phyloP scores from a whole-genome alignment of 768 basidiomycete species.

The Tulasnella calospora region DNA sequence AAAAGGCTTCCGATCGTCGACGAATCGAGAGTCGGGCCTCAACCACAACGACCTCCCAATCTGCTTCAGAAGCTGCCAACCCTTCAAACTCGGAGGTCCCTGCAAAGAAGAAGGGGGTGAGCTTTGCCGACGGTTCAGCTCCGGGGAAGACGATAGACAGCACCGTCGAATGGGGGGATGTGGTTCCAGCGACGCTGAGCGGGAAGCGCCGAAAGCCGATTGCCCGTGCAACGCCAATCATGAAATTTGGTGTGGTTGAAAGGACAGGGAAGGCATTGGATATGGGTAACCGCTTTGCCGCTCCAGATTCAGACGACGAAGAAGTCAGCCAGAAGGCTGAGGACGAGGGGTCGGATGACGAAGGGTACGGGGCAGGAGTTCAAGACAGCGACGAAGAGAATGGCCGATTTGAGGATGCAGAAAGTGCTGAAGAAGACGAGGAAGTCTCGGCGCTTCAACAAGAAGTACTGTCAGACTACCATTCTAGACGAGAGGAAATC shows the following conservation, averaged over 20 bases:
- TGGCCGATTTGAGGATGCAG: background rate
- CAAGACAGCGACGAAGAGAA: background rate
- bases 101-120: slow-evolving; percentile 10
- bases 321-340: background rate
- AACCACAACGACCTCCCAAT: background rate
- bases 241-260: slow-evolving; percentile 20
- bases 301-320: slow-evolving; percentile 23
- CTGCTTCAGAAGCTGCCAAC: background rate
- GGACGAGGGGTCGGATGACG: background rate
- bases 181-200: slow-evolving; percentile 17
- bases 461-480: background rate
- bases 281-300: background rate
- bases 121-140: slow-evolving; percentile 18
- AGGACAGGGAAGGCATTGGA: background rate
- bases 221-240: slow-evolving; percentile 1
- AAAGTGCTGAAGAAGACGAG: slow-evolving; percentile 1
- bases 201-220: slow-evolving; percentile 7
- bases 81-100: background rate
- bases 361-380: background rate
- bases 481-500: background rate
- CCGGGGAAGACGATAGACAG: background rate
- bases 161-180: slow-evolving; percentile 15
- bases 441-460: background rate
- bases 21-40: background rate
- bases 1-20: background rate